Evolutionary conservation across 805 yeast species (phyloP).

Genomic region (Suhomyces sp.): DNA sequence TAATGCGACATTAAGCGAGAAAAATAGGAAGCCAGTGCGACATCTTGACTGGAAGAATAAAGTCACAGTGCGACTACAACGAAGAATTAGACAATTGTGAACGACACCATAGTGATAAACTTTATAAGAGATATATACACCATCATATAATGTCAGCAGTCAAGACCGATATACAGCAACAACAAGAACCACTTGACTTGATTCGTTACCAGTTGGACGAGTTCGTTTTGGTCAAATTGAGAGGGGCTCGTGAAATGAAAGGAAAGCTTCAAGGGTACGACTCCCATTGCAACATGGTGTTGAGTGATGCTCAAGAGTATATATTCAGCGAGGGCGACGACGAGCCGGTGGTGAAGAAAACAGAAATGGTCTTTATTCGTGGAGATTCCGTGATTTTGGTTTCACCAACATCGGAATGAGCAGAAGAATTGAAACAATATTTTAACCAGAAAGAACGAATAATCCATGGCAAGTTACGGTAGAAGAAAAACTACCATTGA

Average conservation of each 20-base stretch:
- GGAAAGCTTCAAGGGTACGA: conserved; percentile 94
- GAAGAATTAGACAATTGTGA: too few relatives aligned
- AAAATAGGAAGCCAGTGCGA: too few relatives aligned
- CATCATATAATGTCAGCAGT: conserved; percentile 35
- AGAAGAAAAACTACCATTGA: too few relatives aligned
- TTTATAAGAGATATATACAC: too few relatives aligned
- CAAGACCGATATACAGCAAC: conserved; percentile 29
- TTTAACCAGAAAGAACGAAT: too few relatives aligned
- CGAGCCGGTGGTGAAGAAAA: conserved; percentile 50
- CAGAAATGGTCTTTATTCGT: conserved; percentile 92
- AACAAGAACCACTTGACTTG: conserved; percentile 81
- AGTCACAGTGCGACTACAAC: too few relatives aligned
- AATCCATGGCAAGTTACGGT: too few relatives aligned
- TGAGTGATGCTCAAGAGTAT: conserved; percentile 89
- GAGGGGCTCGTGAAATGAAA: conserved; percentile 90
- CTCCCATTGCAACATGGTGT: conserved; percentile 93
- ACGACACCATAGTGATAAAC: too few relatives aligned
- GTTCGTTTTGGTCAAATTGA: conserved; percentile 77
- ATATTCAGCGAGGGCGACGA: conserved; percentile 54
- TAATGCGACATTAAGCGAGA: conserved; percentile 8
- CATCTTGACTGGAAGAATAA: too few relatives aligned
- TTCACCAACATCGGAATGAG: conserved; percentile 40
- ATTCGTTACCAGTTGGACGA: conserved; percentile 87
- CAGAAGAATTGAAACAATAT: too few relatives aligned
- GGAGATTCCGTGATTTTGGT: conserved; percentile 96